Percentiles rank a stretch among this genome's conserved stretches.
These are phyloP conservation scores for Paramecium tetraurelia DNA, from an alignment of 73 alveolate species.

Conservation along the genomic window DNA sequence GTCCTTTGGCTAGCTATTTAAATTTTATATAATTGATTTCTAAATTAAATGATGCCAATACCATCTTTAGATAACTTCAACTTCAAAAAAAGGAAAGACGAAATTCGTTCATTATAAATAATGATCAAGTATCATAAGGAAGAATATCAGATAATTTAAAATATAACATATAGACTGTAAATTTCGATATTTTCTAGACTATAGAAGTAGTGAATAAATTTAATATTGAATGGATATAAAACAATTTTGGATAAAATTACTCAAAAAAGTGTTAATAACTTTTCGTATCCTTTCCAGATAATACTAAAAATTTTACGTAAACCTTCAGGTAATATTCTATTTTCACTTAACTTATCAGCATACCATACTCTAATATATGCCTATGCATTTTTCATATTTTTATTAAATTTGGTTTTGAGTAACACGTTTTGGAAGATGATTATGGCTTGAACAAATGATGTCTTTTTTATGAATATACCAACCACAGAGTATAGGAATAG, in stretches of 20 bases:
- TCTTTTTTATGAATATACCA: not conserved
- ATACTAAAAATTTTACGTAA: not conserved
- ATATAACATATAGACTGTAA: no score
- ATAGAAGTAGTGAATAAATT: no score
- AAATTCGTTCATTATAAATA: no score
- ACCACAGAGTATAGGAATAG: not conserved
- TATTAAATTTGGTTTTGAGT: not conserved
- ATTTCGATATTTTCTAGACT: no score
- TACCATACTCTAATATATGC: not conserved
- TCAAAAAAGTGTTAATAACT: not conserved
- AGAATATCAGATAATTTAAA: no score
- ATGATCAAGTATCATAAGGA: no score
- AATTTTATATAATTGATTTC: not conserved
- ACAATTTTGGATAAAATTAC: not conserved
- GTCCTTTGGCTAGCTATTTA: not conserved
- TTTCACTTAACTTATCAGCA: slow-evolving; percentile 16
- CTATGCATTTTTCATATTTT: slow-evolving; percentile 15
- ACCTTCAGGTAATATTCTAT: not conserved
- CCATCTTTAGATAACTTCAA: no score
- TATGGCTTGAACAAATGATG: not conserved
- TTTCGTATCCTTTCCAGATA: slow-evolving; percentile 35
- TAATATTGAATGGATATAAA: not conserved
- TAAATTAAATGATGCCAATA: not conserved
- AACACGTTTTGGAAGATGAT: not conserved
- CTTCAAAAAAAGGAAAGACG: no score